Conservation (phyloP, 768 basidiomycete genomes). For the Pholiota molesta region DNA sequence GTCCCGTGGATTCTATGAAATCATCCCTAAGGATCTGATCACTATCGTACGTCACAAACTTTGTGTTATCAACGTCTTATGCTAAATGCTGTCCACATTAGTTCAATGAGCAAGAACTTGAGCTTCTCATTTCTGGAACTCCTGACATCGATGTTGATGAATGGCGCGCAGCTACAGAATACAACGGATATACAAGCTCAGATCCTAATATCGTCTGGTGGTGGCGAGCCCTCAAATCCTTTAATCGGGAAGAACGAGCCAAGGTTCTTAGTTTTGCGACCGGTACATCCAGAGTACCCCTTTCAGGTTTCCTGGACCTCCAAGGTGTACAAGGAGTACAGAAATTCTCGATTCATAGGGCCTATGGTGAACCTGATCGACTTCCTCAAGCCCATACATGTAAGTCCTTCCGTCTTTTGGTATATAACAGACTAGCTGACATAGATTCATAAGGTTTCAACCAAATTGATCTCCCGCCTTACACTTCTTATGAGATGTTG, state of each 20-base stretch:
- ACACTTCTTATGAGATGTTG: conserved; percentile 95
- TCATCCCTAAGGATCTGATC: conserved; percentile 95
- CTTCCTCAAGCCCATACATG: conserved; percentile 92
- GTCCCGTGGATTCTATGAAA: conserved; percentile 92
- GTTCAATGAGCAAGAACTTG: conserved; percentile 96
- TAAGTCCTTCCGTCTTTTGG: conserved; percentile 37
- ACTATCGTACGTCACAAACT: conserved; percentile 67
- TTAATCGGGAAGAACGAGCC: conserved; percentile 94
- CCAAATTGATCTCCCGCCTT: conserved; percentile 93
- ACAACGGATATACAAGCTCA: conserved; percentile 83
- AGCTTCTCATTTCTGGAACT: conserved; percentile 92
- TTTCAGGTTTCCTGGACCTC: conserved; percentile 93
- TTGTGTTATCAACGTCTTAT: not conserved
- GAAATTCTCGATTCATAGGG: conserved; percentile 93
- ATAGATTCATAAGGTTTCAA: conserved; percentile 70
- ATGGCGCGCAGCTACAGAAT: conserved; percentile 91
- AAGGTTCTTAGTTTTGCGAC: conserved; percentile 98
- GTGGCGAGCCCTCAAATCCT: conserved; percentile 98
- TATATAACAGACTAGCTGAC: conserved; percentile 18
- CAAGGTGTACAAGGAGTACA: conserved; percentile 95
- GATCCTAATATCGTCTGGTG: conserved; percentile 99
- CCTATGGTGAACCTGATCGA: conserved; percentile 84
- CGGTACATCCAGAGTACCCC: conserved; percentile 88
- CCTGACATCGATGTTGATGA: conserved; percentile 99
- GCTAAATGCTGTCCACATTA: conserved; percentile 31